Evolutionary conservation across 2,329 filamentous ascomycete genomes (phyloP).

Genomic region (Colletotrichum theobromicola): DNA sequence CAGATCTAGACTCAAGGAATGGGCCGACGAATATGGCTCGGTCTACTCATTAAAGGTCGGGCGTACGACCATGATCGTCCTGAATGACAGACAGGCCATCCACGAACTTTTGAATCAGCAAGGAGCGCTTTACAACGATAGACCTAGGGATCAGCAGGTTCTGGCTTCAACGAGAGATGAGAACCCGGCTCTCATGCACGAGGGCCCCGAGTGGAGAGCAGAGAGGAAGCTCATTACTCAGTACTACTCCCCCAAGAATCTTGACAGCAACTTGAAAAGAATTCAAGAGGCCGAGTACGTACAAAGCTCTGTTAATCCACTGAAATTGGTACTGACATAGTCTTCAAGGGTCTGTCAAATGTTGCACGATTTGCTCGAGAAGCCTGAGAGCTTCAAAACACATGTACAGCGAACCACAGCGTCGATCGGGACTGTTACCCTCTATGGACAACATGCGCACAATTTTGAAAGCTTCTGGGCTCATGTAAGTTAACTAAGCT

Average conservation of each 20-base stretch:
- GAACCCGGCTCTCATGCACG: constrained; percentile 41
- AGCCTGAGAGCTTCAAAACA: background rate
- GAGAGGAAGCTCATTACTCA: constrained; percentile 52
- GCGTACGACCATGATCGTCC: constrained; percentile 41
- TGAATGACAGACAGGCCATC: constrained; percentile 43
- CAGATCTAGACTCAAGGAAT: constrained; percentile 43
- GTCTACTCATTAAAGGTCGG: constrained; percentile 49
- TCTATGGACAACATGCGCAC: background rate
- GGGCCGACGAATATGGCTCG: constrained; percentile 46
- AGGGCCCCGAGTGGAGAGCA: constrained; percentile 48
- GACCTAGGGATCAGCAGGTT: constrained; percentile 32
- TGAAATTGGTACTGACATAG: background rate
- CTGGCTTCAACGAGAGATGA: background rate
- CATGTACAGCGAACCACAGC: constrained; percentile 2
- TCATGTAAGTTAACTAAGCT: background rate
- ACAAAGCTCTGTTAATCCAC: fast-evolving
- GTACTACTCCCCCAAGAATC: constrained; percentile 47
- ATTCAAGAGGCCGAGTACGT: constrained; percentile 51
- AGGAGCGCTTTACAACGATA: constrained; percentile 44
- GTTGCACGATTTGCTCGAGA: constrained; percentile 1
- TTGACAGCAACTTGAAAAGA: constrained; percentile 45
- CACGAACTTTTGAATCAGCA: constrained; percentile 51
- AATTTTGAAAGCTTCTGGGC: constrained; percentile 3
- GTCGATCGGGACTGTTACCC: background rate
- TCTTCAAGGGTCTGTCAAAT: background rate